A percentile compares a stretch with the other conserved stretches of the same genome.
Conservation (phyloP, 306 rosid genomes). For the Cyclanthera cordifolia region DNA sequence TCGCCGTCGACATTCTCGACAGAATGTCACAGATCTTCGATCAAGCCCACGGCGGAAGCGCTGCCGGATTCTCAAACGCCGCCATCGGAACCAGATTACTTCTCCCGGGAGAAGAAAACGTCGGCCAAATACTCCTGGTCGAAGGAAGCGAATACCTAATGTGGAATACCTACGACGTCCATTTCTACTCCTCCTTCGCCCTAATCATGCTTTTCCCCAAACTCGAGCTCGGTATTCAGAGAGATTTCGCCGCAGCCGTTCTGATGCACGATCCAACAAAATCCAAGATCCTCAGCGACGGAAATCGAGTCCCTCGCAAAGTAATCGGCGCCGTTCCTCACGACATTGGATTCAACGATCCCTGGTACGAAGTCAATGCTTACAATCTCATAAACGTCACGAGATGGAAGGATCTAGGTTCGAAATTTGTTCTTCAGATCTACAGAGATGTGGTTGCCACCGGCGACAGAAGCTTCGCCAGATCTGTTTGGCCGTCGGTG, state of each 20-base stretch:
- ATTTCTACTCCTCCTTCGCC: conserved; percentile 82
- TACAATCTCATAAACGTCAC: conserved; percentile 61
- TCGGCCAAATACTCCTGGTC: conserved; percentile 76
- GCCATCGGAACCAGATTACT: conserved; percentile 72
- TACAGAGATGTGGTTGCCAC: conserved; percentile 89
- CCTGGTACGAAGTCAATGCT: conserved; percentile 90
- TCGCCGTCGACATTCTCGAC: conserved; percentile 62
- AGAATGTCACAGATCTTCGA: conserved; percentile 50
- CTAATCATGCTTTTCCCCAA: conserved; percentile 71
- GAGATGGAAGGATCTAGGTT: conserved; percentile 91
- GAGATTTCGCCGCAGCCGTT: conserved; percentile 97
- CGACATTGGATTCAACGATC: conserved; percentile 75
- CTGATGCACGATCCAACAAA: conserved; percentile 88
- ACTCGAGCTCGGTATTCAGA: conserved; percentile 77
- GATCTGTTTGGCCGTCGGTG: conserved; percentile 89
- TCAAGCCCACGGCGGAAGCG: conserved; percentile 30
- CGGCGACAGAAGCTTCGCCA: conserved; percentile 74
- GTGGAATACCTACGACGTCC: conserved; percentile 96
- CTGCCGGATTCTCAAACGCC: conserved; percentile 39
- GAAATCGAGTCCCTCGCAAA: conserved; percentile 52
- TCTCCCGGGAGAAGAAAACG: conserved; percentile 74
- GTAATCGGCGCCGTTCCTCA: conserved; percentile 97
- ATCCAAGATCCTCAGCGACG: conserved; percentile 44
- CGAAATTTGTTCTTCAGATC: conserved; percentile 91
- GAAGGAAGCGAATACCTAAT: conserved; percentile 85